phyloP scores from a whole-genome alignment of 1,284 basidiomycete genomes.

The Leucocoprinus gongylophorus region DNA sequence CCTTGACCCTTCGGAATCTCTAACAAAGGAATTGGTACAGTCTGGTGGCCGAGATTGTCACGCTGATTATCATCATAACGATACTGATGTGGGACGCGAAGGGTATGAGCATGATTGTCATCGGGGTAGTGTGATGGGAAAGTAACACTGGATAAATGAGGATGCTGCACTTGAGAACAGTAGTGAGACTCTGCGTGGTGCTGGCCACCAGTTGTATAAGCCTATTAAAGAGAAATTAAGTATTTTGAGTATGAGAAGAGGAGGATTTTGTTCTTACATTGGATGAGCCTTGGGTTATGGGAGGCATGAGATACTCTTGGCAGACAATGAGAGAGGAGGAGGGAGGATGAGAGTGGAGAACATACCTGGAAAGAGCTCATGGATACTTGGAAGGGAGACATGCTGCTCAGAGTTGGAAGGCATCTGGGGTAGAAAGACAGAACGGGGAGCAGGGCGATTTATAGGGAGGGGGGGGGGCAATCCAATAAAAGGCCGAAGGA shows the following conservation, averaged over 20 bases:
- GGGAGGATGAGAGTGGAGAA: conserved; percentile 5
- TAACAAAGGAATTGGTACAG: not conserved
- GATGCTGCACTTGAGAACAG: not conserved
- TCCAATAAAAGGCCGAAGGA: conserved; percentile 7
- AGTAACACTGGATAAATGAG: not conserved
- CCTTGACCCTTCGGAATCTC: conserved; percentile 8
- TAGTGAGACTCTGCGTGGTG: not conserved
- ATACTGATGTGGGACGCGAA: not conserved
- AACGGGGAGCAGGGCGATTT: conserved; percentile 1
- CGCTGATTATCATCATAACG: conserved; percentile 1
- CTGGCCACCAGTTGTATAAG: not conserved
- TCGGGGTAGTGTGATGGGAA: not conserved
- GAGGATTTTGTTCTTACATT: not conserved
- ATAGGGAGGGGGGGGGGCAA: conserved; percentile 6
- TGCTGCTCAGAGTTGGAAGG: conserved; percentile 15
- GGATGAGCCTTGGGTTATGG: not conserved
- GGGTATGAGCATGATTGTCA: not conserved
- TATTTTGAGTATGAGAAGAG: not conserved
- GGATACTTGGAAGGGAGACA: conserved; percentile 44
- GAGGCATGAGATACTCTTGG: conserved; percentile 25
- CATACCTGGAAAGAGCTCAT: conserved; percentile 52
- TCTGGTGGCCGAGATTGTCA: not conserved
- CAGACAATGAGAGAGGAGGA: not conserved
- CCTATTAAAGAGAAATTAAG: not conserved
- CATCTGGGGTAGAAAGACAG: not conserved